A percentile compares a stretch with the other conserved stretches of the same genome.
These are phyloP conservation scores for Thermochaetoides thermophila DNA, from an alignment of 495 filamentous ascomycete genomes.

Conservation along the genomic window DNA sequence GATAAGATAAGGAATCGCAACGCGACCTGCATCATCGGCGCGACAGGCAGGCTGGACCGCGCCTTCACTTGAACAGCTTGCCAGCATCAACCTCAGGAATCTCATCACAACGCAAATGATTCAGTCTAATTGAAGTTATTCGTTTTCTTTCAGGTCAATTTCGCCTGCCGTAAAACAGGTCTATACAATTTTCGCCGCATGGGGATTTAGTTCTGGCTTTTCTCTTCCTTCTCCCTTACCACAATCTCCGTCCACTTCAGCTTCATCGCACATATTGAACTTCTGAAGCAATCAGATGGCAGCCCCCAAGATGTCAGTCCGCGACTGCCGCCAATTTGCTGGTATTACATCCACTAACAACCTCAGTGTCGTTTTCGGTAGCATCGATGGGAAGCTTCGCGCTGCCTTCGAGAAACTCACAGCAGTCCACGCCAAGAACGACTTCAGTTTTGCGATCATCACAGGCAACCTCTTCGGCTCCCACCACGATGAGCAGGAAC, in stretches of 20 bases:
- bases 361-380: conserved; percentile 63
- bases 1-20: too few relatives aligned
- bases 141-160: too few relatives aligned
- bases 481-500: conserved; percentile 37
- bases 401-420: conserved; percentile 63
- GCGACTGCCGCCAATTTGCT: conserved; percentile 2
- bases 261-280: neutral
- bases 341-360: conserved; percentile 19
- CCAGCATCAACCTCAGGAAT: too few relatives aligned
- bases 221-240: too few relatives aligned
- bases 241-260: neutral
- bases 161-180: too few relatives aligned
- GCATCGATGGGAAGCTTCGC: conserved; percentile 57
- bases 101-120: too few relatives aligned
- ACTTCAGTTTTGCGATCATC: conserved; percentile 70
- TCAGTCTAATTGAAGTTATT: too few relatives aligned
- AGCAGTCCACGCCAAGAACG: conserved; percentile 67
- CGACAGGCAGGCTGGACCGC: too few relatives aligned
- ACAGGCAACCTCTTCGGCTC: conserved; percentile 68
- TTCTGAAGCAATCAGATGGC: conserved; percentile 9
- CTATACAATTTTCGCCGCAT: too few relatives aligned
- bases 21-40: too few relatives aligned
- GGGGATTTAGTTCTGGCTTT: neutral
- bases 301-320: conserved; percentile 19
- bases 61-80: too few relatives aligned